Conservation (phyloP, 192 early-diverging fungal genomes). For the Paraglomus brasilianum region DNA sequence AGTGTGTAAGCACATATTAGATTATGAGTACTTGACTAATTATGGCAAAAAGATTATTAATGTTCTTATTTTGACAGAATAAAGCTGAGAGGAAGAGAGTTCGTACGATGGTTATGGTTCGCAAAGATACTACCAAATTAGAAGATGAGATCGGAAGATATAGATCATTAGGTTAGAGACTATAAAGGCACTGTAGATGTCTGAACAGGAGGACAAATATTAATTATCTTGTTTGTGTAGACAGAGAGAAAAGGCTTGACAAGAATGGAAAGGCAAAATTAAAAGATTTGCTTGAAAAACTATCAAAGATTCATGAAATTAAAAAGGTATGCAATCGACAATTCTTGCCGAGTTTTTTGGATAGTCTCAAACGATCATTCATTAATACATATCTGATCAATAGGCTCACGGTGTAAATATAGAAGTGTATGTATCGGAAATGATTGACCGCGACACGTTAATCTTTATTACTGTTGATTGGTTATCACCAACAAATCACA, state of each 20-base stretch:
- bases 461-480: too few species aligned
- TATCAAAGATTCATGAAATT: conserved; percentile 57
- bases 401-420: conserved; percentile 28
- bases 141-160: conserved; percentile 49
- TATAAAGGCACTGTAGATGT: too few species aligned
- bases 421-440: neutral
- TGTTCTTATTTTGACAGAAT: conserved; percentile 44
- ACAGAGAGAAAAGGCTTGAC: conserved; percentile 46
- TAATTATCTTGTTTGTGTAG: conserved; percentile 22
- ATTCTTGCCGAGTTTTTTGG: too few species aligned
- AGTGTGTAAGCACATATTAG: too few species aligned
- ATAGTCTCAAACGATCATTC: too few species aligned
- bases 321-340: conserved; percentile 43
- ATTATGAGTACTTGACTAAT: too few species aligned
- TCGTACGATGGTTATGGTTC: conserved; percentile 48
- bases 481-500: too few species aligned
- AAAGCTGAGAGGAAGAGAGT: conserved; percentile 62
- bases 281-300: conserved; percentile 46
- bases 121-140: conserved; percentile 58
- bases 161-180: conserved; percentile 44
- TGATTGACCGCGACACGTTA: too few species aligned
- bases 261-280: conserved; percentile 45
- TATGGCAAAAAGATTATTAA: neutral
- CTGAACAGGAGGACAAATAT: too few species aligned
- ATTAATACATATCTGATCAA: too few species aligned